These are phyloP conservation scores for Metschnikowia anglica DNA, from an alignment of 805 yeast genomes.

Conservation along the genomic window DNA sequence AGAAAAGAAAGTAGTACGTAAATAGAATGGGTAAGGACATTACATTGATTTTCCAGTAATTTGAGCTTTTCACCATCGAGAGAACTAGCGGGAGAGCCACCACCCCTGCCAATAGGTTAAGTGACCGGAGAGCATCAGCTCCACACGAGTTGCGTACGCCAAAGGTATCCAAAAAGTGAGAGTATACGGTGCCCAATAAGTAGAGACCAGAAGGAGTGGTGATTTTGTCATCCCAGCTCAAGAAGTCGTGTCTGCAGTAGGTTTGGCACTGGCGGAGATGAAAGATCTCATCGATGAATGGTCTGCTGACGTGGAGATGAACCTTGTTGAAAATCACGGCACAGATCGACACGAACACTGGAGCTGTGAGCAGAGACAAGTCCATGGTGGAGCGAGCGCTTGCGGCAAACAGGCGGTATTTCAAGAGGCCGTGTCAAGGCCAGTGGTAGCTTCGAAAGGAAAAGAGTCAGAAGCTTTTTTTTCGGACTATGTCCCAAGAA, in stretches of 20 bases:
- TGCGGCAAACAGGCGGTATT: no score
- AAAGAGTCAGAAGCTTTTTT: no score
- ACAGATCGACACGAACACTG: conserved; percentile 5
- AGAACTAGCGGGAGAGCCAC: conserved; percentile 51
- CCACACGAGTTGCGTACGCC: conserved; percentile 24
- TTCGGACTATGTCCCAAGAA: no score
- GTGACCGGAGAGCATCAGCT: conserved; percentile 28
- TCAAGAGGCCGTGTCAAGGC: no score
- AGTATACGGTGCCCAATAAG: conserved; percentile 40
- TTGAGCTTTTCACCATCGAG: conserved; percentile 21
- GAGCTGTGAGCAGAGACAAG: conserved; percentile 6
- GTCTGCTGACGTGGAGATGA: conserved; percentile 8
- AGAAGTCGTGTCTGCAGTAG: conserved; percentile 61
- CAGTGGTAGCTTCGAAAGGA: no score
- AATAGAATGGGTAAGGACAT: conserved; percentile 66
- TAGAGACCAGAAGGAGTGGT: conserved; percentile 97
- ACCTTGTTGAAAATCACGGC: conserved; percentile 15
- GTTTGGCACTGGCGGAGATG: conserved; percentile 77
- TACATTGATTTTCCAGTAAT: conserved; percentile 30
- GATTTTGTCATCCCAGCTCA: conserved; percentile 66
- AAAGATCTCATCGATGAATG: conserved; percentile 72
- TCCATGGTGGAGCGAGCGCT: conserved; percentile 4
- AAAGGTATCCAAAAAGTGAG: conserved; percentile 37
- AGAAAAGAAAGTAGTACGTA: conserved; percentile 73
- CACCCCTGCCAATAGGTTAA: conserved; percentile 69